Evolutionary conservation across 768 basidiomycete species (phyloP).

Genomic region (Suillus occidentalis): DNA sequence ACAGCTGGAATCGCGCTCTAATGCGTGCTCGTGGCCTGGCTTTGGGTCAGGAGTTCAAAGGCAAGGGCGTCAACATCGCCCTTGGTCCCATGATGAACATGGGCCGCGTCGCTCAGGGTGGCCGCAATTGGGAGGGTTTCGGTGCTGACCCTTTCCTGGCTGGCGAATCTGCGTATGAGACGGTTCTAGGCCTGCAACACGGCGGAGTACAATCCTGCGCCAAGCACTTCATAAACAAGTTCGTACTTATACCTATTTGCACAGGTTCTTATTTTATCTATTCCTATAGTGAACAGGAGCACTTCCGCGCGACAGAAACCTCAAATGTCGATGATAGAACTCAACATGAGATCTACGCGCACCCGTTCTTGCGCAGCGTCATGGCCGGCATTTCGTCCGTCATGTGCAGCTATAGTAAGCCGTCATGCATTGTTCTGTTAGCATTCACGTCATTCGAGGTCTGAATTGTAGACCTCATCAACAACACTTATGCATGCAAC

Average conservation of each 20-base stretch:
- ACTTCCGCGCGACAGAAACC: slow-evolving; percentile 49
- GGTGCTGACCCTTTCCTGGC: slow-evolving; percentile 83
- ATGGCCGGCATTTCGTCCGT: slow-evolving; percentile 72
- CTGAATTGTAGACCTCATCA: slow-evolving; percentile 51
- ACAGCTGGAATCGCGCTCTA: slow-evolving; percentile 58
- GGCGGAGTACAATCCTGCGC: slow-evolving; percentile 78
- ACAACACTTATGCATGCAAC: slow-evolving; percentile 74
- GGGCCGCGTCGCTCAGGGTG: slow-evolving; percentile 68
- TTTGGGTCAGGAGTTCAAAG: slow-evolving; percentile 64
- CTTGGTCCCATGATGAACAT: slow-evolving; percentile 74
- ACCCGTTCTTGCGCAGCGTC: slow-evolving; percentile 67
- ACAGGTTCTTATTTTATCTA: slow-evolving; percentile 20
- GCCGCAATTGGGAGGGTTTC: slow-evolving; percentile 88
- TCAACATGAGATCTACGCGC: slow-evolving; percentile 71
- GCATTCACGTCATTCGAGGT: slow-evolving; percentile 10
- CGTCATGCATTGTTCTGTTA: not conserved
- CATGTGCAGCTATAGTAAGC: slow-evolving; percentile 77
- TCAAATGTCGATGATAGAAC: slow-evolving; percentile 82
- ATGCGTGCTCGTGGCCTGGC: slow-evolving; percentile 64
- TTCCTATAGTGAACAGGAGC: slow-evolving; percentile 65
- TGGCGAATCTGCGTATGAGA: slow-evolving; percentile 74
- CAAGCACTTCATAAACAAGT: slow-evolving; percentile 77
- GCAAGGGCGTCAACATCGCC: slow-evolving; percentile 58
- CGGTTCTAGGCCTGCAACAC: slow-evolving; percentile 72
- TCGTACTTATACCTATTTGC: not conserved